Base-by-base conservation (phyloP, 2,329 filamentous ascomycete genomes). In the Leptographium wingfieldii region DNA sequence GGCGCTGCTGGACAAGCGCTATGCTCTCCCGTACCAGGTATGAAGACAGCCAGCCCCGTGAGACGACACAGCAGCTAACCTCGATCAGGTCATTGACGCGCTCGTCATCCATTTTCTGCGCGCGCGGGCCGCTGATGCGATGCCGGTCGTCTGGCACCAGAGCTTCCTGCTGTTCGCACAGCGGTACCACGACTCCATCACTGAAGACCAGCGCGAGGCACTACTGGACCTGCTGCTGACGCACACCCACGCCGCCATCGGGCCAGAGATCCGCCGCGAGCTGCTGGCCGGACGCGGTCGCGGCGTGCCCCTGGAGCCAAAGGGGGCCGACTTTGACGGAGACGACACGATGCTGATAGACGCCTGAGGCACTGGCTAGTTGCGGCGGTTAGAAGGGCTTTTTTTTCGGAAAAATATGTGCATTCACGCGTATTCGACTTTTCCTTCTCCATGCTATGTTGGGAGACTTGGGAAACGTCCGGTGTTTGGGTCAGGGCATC, bases 121-220 rank as follows among this genome's bases (percentile, higher is more conserved):
- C 35, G 62, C 63, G 2, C 62, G 61, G 25, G 43, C 60, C 29
- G 53, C 57, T 25, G 55, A 25, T 11, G 14, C 57, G 69, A 72
- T 97, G 65, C 94, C 95, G 0, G 91, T 99, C 9, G 84, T 99
- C 60, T 99, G 92, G 91, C 94, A 99, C 72, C 92, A 97, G 75
- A 91, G 88, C 67, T 77, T 99, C 35, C 75, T 99, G 59, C 87
- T 90, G 2, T 99, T 99, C 74, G 91, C 94, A 31, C 88, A 96
- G 74, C 81, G 92, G 60, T 99, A 97, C 74, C 86, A 91, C 69
- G 95, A 96, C 66, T 92, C 97, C 72, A 92, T 95, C 67, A 92
- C 89, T 1, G 90, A 94, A 70, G 90, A 95, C 68, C 90, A 94
- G 75, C 77, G 90, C 66, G 92, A 99, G 74, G 89, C 91, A 0